Evolutionary conservation across 2,329 filamentous ascomycete genomes (phyloP), one percentile per base, ranked within the genome.

Genomic region (Pseudogymnoascus pannorum): DNA sequence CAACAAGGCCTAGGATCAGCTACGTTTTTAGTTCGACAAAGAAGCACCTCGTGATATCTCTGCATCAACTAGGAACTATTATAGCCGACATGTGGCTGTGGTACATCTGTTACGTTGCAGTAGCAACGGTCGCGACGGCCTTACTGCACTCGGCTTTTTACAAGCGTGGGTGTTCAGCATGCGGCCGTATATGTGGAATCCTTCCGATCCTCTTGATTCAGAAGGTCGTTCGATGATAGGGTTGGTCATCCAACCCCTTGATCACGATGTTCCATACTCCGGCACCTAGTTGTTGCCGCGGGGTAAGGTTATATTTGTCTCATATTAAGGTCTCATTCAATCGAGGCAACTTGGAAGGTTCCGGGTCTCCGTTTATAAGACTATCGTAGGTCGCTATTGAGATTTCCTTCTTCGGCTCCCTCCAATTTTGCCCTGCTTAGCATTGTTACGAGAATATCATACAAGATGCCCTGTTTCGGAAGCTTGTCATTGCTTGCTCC

Each of bases 241-340:
- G 44, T 54, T 54, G 44, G 44, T 54, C 44, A 54, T 54, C 44
- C 44, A 24, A 29, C 44, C 8, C 24, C 12, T 29, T 18, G 14
- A 18, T 12, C 2, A 3, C 5, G 44, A 12, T 54, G 24, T 16
- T 18, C 44, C 44, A 54, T 54, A 31, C n/a, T 54, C 9, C n/a
- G 12, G n/a, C n/a, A 5, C 9, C n/a, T 31, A 12, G 44, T 12
- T 54, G n/a, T 12, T 31, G 24, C 5, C 24, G 44, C 24, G n/a
- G 44, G 44, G 24, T 18, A 54, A 18, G 44, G 44, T 54, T 54
- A 31, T 54, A 54, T 54, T 29, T 29, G 44, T 54, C 44, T 54
- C 26, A 40, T 31, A n/a, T 1, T 31, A 54, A 31, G 26, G n/a
- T 54, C 26, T 18, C 8, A 18, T 9, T 29, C 44, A 31, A n/a